Evolutionary conservation across 805 yeast species (phyloP), one percentile per base, ranked within the genome.

Genomic region (Saccharomycopsis synnaedendra): DNA sequence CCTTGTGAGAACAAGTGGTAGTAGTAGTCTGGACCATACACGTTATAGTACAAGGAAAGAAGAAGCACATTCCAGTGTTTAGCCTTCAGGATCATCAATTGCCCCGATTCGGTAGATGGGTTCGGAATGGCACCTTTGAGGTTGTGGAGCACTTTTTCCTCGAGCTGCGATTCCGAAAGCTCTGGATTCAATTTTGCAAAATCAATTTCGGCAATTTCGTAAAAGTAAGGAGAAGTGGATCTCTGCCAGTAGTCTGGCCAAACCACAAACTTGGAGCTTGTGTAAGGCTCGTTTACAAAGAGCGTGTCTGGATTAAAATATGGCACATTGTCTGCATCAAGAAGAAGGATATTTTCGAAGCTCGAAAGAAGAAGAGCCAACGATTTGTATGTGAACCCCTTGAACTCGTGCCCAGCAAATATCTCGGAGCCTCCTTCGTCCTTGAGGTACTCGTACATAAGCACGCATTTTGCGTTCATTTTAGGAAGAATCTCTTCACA

Each of bases 311-410:
- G 82, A 8, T 79, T 71, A 56, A 70, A 71, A 3, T 82, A 74
- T 0, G 94, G 88, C 51, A 80, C 71, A 54, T 82, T 79, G 61
- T 85, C 95, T 37, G 89, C 77, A 59, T 86, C 96, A 56, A 85
- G 63, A 42, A 85, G 65, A 54, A 85, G 67, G 8, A 82, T 78
- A 57, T 82, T 76, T 54, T 83, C 82, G 60, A 85, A 86, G 38
- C 80, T 71, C 0, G 94, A 83, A 10, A 81, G 78, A 50, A 85
- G 64, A 37, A 86, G 58, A 0, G 95, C 86, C 50, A 85, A 66
- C 0, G 80, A 71, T 61, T 85, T 85, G 58, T 72, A 74, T 54
- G 85, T 93, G 60, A 80, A 85, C 10, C 81, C 82, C 45, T 70
- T 67, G 43, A 85, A 72, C 40, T 69, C 68, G 42, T 77, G 73